Conservation (phyloP, 2,329 filamentous ascomycete species). For the Venturia carpophila region DNA sequence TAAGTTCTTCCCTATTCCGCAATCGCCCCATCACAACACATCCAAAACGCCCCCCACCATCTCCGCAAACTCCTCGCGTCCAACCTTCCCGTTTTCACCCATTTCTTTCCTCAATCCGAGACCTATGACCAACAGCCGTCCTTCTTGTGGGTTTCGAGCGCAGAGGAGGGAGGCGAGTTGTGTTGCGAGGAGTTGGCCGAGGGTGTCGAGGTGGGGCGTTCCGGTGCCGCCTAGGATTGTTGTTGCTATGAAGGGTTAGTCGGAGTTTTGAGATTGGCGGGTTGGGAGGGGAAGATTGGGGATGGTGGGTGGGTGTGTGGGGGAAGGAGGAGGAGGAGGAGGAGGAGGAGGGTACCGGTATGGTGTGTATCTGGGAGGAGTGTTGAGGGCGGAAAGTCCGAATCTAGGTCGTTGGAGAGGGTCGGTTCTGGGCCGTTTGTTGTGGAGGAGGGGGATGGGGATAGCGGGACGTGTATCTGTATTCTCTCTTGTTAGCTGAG, state of each 20-base stretch:
- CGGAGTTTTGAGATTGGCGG: background rate
- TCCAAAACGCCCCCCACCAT: conserved; percentile 37
- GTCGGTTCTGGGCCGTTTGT: conserved; percentile 39
- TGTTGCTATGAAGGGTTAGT: conserved; percentile 46
- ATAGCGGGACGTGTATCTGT: conserved; percentile 70
- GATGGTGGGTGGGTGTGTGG: background rate
- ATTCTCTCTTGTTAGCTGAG: conserved; percentile 22
- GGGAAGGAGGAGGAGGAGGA: background rate
- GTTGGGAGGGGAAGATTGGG: background rate
- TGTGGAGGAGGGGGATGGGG: conserved; percentile 58
- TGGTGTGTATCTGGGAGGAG: conserved; percentile 72
- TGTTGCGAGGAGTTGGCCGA: conserved; percentile 81
- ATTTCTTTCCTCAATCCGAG: conserved; percentile 47
- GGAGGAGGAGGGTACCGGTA: conserved; percentile 36
- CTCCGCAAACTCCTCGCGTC: conserved; percentile 36
- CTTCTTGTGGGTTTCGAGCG: conserved; percentile 58
- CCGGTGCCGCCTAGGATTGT: conserved; percentile 80
- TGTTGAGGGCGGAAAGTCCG: conserved; percentile 29
- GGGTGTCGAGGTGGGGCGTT: conserved; percentile 61
- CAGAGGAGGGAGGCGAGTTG: conserved; percentile 78
- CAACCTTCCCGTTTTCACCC: conserved; percentile 39
- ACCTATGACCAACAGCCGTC: conserved; percentile 51
- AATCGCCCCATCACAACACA: conserved; percentile 13
- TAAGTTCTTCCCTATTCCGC: background rate
- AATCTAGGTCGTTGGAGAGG: conserved; percentile 23